phyloP scores from a whole-genome alignment of 2,329 filamentous ascomycete species.

The Trichoderma sp. region DNA sequence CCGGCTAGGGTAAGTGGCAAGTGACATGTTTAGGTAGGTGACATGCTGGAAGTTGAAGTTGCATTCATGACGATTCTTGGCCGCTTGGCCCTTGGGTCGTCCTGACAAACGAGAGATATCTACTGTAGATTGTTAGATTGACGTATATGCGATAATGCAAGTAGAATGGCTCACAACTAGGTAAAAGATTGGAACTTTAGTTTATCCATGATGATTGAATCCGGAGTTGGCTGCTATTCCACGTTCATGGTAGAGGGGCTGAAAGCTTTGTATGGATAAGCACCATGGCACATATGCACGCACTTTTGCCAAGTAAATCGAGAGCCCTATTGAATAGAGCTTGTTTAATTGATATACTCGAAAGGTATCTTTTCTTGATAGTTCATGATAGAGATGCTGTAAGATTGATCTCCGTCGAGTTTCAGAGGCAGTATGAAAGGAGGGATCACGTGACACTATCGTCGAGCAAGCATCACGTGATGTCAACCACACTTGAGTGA shows the following conservation, averaged over 20 bases:
- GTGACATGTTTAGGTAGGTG: neutral
- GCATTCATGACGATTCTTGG: neutral
- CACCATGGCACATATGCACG: neutral
- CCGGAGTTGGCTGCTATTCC: neutral
- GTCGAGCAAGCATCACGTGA: neutral
- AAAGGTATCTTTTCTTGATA: neutral
- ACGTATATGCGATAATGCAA: neutral
- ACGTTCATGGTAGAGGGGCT: neutral
- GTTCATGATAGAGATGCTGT: neutral
- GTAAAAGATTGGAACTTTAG: neutral
- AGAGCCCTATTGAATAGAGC: neutral
- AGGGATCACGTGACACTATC: neutral
- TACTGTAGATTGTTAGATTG: neutral
- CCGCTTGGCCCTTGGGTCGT: neutral
- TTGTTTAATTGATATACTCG: neutral
- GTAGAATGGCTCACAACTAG: neutral
- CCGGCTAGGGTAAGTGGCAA: neutral
- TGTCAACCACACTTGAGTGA: neutral
- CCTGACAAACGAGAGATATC: neutral
- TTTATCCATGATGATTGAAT: neutral
- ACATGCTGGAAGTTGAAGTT: neutral
- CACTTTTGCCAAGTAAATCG: neutral
- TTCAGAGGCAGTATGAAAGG: neutral
- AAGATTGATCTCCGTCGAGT: neutral
- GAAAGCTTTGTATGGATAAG: neutral